These are phyloP conservation scores for Simplicillium sp. DNA, from an alignment of 2,329 filamentous ascomycete species.

Conservation along the genomic window DNA sequence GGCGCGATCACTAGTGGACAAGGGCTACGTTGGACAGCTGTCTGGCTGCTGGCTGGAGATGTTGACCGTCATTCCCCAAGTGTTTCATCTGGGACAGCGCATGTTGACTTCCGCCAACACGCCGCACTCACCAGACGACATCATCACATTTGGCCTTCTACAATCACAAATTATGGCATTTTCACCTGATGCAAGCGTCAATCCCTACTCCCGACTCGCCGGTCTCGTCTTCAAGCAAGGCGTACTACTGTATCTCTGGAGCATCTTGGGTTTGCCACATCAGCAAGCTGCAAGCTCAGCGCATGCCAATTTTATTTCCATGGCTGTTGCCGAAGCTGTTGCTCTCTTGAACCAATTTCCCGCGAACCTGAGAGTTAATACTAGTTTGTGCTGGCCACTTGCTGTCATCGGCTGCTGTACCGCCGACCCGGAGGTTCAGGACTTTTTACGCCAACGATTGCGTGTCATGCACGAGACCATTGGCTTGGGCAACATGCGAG, in stretches of 20 bases:
- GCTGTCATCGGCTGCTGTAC: constrained; percentile 27
- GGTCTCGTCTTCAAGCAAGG: constrained; percentile 35
- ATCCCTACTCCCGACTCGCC: constrained; percentile 26
- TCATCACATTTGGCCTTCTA: constrained; percentile 31
- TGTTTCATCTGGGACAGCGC: constrained; percentile 32
- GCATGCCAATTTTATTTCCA: constrained; percentile 15
- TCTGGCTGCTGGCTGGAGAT: constrained; percentile 30
- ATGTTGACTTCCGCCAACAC: constrained; percentile 19
- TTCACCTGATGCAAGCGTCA: constrained; percentile 23
- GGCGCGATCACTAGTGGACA: constrained; percentile 17
- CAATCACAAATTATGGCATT: constrained; percentile 31
- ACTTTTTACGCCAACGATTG: constrained; percentile 22
- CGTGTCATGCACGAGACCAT: constrained; percentile 24
- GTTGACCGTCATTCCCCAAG: constrained; percentile 24
- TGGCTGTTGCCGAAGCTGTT: constrained; percentile 19
- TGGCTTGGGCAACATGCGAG: constrained; percentile 34
- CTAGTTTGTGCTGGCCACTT: constrained; percentile 28
- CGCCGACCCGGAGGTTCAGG: constrained; percentile 21
- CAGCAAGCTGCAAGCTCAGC: constrained; percentile 10
- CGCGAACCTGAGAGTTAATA: constrained; percentile 24
- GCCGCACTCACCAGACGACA: constrained; percentile 26
- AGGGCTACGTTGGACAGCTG: constrained; percentile 24
- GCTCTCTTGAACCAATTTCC: constrained; percentile 20
- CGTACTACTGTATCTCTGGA: constrained; percentile 31
- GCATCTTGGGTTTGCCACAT: constrained; percentile 19